Percentiles rank a stretch among this genome's conserved stretches.
phyloP scores from a whole-genome alignment of 1,139 yeast genomes.

The Geotrichum klebahnii region DNA sequence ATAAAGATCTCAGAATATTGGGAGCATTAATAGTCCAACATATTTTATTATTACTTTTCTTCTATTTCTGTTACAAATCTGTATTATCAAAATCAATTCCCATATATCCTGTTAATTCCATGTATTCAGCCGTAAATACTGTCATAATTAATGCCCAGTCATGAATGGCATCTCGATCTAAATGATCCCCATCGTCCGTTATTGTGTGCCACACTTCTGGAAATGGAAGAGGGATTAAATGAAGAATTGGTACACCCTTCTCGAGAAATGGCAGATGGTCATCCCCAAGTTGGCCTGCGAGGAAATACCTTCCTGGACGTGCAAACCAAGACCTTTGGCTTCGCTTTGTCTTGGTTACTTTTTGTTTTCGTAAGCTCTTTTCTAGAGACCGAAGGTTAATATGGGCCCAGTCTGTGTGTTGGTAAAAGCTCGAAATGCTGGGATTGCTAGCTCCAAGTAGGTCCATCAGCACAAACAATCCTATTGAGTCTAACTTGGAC shows the following conservation, averaged over 20 bases:
- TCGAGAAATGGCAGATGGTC: slow-evolving; percentile 52
- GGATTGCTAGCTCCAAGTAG: slow-evolving; percentile 45
- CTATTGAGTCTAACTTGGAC: slow-evolving; percentile 37
- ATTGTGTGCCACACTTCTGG: slow-evolving; percentile 52
- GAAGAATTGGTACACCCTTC: slow-evolving; percentile 48
- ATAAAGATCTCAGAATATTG: no score
- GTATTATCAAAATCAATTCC: slow-evolving; percentile 2
- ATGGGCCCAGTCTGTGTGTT: slow-evolving; percentile 44
- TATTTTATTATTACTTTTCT: background rate
- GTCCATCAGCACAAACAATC: slow-evolving; percentile 48
- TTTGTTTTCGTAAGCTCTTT: slow-evolving; percentile 23
- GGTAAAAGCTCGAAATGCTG: slow-evolving; percentile 46
- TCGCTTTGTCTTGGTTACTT: slow-evolving; percentile 14
- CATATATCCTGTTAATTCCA: slow-evolving; percentile 29
- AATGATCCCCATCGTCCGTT: slow-evolving; percentile 39
- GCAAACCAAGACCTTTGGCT: slow-evolving; percentile 8
- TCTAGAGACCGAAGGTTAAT: slow-evolving; percentile 36
- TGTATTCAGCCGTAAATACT: slow-evolving; percentile 38
- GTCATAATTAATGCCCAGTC: slow-evolving; percentile 40
- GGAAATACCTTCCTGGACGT: slow-evolving; percentile 24
- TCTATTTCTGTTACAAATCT: background rate
- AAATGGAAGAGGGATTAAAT: slow-evolving; percentile 49
- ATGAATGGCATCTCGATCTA: slow-evolving; percentile 36
- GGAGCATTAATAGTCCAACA: no score
- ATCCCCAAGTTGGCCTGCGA: slow-evolving; percentile 44